A percentile compares a stretch with the other conserved stretches of the same genome.
phyloP scores from a whole-genome alignment of 139 green algal genomes.

The Tetradesmus lagerheimii region DNA sequence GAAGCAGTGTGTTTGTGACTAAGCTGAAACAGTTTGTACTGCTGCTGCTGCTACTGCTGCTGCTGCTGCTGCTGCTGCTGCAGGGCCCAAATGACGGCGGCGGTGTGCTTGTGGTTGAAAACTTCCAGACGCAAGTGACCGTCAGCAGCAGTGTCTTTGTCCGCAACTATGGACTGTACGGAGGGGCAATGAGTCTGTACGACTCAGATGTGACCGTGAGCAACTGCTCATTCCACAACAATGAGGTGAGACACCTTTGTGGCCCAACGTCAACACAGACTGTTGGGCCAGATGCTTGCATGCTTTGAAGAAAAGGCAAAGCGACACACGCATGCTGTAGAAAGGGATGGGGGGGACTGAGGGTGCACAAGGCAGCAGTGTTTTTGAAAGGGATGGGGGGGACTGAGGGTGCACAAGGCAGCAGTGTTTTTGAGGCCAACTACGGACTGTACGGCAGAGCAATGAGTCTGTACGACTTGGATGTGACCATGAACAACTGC shows the following conservation, averaged over 20 bases:
- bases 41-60: neutral
- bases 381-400: too few relatives aligned
- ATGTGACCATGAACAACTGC: conserved; percentile 1
- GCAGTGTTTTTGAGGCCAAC: neutral
- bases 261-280: too few relatives aligned
- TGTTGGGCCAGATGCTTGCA: too few relatives aligned
- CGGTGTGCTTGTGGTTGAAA: neutral
- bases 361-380: too few relatives aligned
- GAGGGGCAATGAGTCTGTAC: conserved; percentile 19
- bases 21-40: too few relatives aligned
- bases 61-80: neutral
- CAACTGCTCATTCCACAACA: conserved; percentile 6
- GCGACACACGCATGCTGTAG: too few relatives aligned
- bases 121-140: neutral
- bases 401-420: too few relatives aligned
- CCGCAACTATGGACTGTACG: neutral
- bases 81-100: neutral
- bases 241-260: too few relatives aligned
- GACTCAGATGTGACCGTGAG: conserved; percentile 2
- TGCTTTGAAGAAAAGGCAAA: too few relatives aligned
- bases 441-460: neutral
- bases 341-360: too few relatives aligned
- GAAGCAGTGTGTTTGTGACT: neutral
- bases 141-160: neutral
- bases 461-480: conserved; percentile 6